Evolutionary conservation across 352 stramenopile genomes (phyloP).

Genomic region (Globisporangium orthogonon): DNA sequence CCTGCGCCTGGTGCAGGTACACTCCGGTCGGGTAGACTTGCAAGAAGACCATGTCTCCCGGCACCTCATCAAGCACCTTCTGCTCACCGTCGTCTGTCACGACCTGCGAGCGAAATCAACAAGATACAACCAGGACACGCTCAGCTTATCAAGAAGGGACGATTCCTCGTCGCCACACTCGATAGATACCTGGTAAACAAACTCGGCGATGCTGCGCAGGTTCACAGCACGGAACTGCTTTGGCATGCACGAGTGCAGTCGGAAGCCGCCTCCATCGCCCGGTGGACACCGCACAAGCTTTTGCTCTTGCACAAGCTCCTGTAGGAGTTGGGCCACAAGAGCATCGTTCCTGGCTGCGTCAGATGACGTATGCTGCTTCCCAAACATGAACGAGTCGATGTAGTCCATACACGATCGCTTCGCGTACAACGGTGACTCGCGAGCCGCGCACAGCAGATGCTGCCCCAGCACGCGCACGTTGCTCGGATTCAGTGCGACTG

Average conservation of each 20-base stretch:
- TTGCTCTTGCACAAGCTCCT: conserved; percentile 26
- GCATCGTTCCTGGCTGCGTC: background rate
- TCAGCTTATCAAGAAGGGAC: background rate
- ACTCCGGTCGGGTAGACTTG: conserved; percentile 89
- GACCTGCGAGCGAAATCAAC: conserved; percentile 18
- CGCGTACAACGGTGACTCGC: conserved; percentile 89
- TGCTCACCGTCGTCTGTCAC: conserved; percentile 42
- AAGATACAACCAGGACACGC: background rate
- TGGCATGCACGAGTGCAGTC: conserved; percentile 51
- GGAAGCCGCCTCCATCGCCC: conserved; percentile 34
- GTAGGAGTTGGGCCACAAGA: conserved; percentile 1
- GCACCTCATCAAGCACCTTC: conserved; percentile 81
- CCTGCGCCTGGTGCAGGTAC: conserved; percentile 88
- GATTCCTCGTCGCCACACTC: too few relatives aligned
- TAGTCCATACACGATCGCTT: conserved; percentile 41
- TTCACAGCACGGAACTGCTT: conserved; percentile 52
- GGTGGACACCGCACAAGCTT: conserved; percentile 36
- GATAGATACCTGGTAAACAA: conserved; percentile 37
- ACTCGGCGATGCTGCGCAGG: conserved; percentile 61
- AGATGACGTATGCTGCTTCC: background rate
- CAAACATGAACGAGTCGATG: conserved; percentile 65
- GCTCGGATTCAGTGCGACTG: conserved; percentile 72
- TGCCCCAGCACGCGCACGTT: conserved; percentile 88
- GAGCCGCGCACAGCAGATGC: conserved; percentile 92
- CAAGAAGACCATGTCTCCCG: conserved; percentile 86